Evolutionary conservation across 257 asterid species (phyloP), one percentile per base, ranked within the genome.

Genomic region (Agastache rugosa): DNA sequence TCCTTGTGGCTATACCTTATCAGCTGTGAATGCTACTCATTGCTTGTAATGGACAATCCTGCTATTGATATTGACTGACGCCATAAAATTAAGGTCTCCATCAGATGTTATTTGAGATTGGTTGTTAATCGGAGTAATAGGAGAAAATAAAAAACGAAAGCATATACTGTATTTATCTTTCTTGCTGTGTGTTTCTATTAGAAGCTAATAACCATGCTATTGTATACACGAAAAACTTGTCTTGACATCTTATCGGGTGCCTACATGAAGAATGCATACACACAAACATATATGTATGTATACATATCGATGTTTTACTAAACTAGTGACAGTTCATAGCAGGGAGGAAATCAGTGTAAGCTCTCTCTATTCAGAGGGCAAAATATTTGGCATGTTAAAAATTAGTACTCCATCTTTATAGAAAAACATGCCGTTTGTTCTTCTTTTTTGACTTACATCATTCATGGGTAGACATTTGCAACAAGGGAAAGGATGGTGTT

Each of bases 161-260:
- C 37, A 55, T 62, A 11, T 51, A n/a, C n/a, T n/a, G n/a, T n/a
- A 11, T 16, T 3, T 29, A 16, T 45, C 61, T 44, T 69, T 70
- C 55, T 27, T 51, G 51, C 48, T n/a, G 67, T 19, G 2, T 23
- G 45, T 31, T 68, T 53, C 14, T 74, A 31, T 62, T 74, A 75
- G 63, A 34, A 66, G 20, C 61, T 55, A 71, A 58, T 34, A 47
- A 56, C 51, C 48, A 16, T 65, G 22, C 37, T 60, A 59, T 72
- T 64, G 65, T 11, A 19, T 19, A 64, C 11, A 2, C 9, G 44
- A 9, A 31, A 6, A 29, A 17, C 44, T 58, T 53, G 8, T 34
- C 10, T 12, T 15, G 29, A 16, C 63, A 20, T 55, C 12, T 35
- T 44, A 56, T 54, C 1, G n/a, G 20, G 47, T 56, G 58, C 41